A percentile compares a stretch with the other conserved stretches of the same genome.
These are phyloP conservation scores for Neofusicoccum cordaticola DNA, from an alignment of 2,329 filamentous ascomycete species.

Conservation along the genomic window DNA sequence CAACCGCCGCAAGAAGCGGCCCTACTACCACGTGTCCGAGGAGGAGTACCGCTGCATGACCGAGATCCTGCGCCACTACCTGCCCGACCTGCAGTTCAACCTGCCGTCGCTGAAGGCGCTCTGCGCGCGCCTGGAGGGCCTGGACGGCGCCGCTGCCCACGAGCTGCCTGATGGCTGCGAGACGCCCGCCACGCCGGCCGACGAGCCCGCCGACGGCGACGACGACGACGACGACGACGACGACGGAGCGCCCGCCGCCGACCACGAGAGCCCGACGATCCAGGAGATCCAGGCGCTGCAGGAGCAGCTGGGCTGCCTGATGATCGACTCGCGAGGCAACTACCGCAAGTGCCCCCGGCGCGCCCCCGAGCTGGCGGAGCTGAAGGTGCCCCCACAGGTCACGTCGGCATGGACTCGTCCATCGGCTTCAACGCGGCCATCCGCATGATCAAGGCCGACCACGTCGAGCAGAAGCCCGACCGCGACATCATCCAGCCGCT, in stretches of 20 bases:
- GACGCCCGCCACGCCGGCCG: slow-evolving; percentile 23
- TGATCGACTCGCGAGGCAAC: slow-evolving; percentile 35
- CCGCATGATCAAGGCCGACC: slow-evolving; percentile 27
- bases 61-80: slow-evolving; percentile 37
- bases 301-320: slow-evolving; percentile 36
- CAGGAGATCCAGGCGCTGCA: slow-evolving; percentile 36
- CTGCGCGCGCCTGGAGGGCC: background rate
- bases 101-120: slow-evolving; percentile 32
- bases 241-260: background rate
- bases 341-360: slow-evolving; percentile 24
- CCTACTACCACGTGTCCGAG: slow-evolving; percentile 40
- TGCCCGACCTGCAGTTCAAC: slow-evolving; percentile 36
- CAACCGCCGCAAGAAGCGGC: slow-evolving; percentile 32
- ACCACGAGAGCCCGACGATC: slow-evolving; percentile 19
- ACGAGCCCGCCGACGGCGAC: slow-evolving; percentile 23
- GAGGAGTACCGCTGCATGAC: slow-evolving; percentile 39
- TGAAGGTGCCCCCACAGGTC: slow-evolving; percentile 22
- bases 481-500: slow-evolving; percentile 31
- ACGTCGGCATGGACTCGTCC: slow-evolving; percentile 36
- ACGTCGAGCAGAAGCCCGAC: slow-evolving; percentile 18
- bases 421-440: slow-evolving; percentile 39
- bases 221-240: slow-evolving; percentile 29
- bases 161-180: background rate
- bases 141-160: background rate
- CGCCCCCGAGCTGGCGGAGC: background rate